phyloP scores from a whole-genome alignment of 2,329 filamentous ascomycete genomes.

The Cercospora sp. region DNA sequence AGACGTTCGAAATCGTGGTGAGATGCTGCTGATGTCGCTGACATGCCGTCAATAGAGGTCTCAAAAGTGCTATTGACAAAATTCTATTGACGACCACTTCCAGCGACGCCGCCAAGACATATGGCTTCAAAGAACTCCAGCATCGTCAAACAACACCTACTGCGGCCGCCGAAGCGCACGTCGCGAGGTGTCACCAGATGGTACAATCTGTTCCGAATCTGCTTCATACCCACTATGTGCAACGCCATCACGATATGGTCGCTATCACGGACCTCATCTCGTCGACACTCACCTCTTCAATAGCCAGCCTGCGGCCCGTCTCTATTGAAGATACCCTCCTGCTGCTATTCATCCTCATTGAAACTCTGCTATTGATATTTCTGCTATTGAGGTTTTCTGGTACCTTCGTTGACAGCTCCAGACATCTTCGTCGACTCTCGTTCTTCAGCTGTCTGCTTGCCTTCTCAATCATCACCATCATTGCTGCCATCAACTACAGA shows the following conservation, averaged over 20 bases:
- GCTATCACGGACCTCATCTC: not conserved
- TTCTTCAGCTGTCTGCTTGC: constrained; percentile 21
- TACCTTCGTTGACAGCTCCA: constrained; percentile 6
- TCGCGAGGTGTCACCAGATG: not conserved
- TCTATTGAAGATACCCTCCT: constrained; percentile 34
- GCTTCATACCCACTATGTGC: not conserved
- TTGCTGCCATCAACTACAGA: constrained; percentile 16
- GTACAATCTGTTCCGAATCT: not conserved
- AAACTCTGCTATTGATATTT: constrained; percentile 26
- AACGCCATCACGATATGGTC: not conserved
- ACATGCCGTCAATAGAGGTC: constrained; percentile 20
- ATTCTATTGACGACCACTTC: constrained; percentile 36
- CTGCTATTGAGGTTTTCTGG: constrained; percentile 26
- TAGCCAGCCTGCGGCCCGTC: constrained; percentile 22
- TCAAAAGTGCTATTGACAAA: constrained; percentile 28
- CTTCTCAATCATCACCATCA: constrained; percentile 17
- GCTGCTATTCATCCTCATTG: constrained; percentile 34
- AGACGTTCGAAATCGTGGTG: not conserved
- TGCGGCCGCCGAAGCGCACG: constrained; percentile 1
- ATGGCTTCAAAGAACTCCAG: constrained; percentile 24
- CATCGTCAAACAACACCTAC: constrained; percentile 17
- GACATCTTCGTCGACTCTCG: constrained; percentile 18
- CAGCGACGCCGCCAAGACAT: constrained; percentile 23
- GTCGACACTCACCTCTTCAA: not conserved
- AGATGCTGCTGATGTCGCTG: not conserved